Evolutionary conservation across 495 filamentous ascomycete species (phyloP).

Genomic region (Neurospora tetraspora): DNA sequence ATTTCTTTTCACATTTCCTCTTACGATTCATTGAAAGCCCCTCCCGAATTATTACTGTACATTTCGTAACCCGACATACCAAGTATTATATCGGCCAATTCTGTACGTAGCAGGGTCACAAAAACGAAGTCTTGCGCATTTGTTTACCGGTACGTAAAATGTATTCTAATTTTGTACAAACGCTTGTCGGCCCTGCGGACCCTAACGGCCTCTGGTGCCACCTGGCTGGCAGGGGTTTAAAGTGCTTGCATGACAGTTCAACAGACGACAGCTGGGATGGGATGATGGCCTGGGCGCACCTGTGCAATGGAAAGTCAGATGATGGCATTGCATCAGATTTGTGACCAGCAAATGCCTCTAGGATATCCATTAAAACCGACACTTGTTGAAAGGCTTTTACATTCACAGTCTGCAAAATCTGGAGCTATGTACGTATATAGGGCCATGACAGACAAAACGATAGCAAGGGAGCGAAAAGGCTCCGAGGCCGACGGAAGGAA

Average conservation of each 20-base stretch:
- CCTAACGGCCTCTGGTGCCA: neutral
- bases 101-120: neutral
- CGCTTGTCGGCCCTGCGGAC: neutral
- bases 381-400: neutral
- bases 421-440: neutral
- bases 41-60: neutral
- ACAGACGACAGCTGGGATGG: neutral
- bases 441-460: neutral
- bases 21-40: neutral
- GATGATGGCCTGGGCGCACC: neutral
- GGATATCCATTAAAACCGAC: neutral
- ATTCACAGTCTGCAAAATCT: neutral
- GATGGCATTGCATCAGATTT: neutral
- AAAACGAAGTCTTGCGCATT: neutral
- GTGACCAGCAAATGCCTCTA: neutral
- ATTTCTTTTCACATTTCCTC: neutral
- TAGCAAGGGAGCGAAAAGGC: neutral
- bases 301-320: neutral
- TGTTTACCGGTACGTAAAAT: neutral
- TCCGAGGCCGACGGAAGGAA: neutral
- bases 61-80: neutral
- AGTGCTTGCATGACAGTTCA: conserved; percentile 5
- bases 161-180: neutral
- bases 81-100: neutral
- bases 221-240: conserved; percentile 4